phyloP scores from a whole-genome alignment of 345 rosid genomes.

The Rhodomyrtus tomentosa region DNA sequence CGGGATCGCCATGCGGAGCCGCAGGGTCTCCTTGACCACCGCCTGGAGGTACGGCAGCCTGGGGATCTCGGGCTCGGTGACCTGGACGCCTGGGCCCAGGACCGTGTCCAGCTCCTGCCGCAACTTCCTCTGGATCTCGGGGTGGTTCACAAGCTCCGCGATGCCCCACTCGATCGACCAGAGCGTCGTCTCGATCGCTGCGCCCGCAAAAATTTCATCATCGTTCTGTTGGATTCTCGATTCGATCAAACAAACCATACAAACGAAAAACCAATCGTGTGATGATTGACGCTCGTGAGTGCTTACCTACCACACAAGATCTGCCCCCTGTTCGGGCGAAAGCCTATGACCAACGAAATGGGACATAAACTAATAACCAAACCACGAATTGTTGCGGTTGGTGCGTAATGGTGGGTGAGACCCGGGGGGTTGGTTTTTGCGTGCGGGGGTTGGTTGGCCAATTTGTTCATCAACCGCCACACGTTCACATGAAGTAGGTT shows the following conservation, averaged over 20 bases:
- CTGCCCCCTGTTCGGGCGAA: too few species aligned
- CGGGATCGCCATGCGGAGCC: slow-evolving; percentile 93
- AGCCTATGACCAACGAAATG: too few species aligned
- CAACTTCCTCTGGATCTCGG: slow-evolving; percentile 66
- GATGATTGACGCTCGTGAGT: too few species aligned
- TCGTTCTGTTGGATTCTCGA: not conserved
- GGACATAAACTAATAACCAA: too few species aligned
- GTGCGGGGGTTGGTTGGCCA: too few species aligned
- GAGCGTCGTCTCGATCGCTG: slow-evolving; percentile 94
- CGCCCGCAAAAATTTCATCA: not conserved
- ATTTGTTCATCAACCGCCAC: too few species aligned
- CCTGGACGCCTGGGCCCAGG: slow-evolving; percentile 58
- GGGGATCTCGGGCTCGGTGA: slow-evolving; percentile 76
- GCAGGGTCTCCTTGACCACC: slow-evolving; percentile 82
- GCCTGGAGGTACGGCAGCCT: slow-evolving; percentile 93
- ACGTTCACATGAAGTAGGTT: too few species aligned
- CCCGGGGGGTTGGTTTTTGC: too few species aligned
- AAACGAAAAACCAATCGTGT: not conserved
- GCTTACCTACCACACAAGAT: too few species aligned
- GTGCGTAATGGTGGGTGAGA: too few species aligned
- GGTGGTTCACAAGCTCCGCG: slow-evolving; percentile 93
- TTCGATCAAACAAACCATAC: not conserved
- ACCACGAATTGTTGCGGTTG: too few species aligned
- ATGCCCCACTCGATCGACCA: slow-evolving; percentile 98
- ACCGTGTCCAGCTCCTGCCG: slow-evolving; percentile 62